phyloP scores from a whole-genome alignment of 352 stramenopile genomes.

The Blastocystis hominis region DNA sequence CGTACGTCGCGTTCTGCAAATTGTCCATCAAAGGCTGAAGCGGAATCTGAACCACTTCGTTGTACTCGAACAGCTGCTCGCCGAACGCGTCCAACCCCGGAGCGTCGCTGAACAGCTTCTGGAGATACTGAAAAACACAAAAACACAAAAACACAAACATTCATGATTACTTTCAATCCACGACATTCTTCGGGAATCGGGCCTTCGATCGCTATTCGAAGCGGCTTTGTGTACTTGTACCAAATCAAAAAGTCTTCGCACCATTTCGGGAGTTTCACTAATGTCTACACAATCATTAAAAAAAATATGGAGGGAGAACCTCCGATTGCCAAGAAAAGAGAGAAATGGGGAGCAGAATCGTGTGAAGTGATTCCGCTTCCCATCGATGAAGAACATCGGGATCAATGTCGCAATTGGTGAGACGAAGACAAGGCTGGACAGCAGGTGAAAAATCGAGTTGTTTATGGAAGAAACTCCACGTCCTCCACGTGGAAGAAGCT shows the following conservation, averaged over 20 bases:
- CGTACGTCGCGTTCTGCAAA: slow-evolving; percentile 92
- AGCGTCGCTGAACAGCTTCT: slow-evolving; percentile 76
- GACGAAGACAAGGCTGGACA: slow-evolving; percentile 5
- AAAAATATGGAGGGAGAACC: slow-evolving; percentile 60
- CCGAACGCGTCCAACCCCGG: slow-evolving; percentile 71
- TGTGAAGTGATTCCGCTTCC: slow-evolving; percentile 7
- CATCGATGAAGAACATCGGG: neutral
- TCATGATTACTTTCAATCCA: slow-evolving; percentile 64
- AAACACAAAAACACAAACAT: slow-evolving; percentile 62
- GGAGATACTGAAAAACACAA: slow-evolving; percentile 78
- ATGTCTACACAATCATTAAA: neutral
- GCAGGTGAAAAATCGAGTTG: neutral
- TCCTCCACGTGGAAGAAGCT: neutral
- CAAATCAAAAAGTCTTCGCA: slow-evolving; percentile 74
- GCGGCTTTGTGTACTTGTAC: slow-evolving; percentile 67
- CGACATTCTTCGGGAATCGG: slow-evolving; percentile 69
- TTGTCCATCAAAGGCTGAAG: slow-evolving; percentile 95
- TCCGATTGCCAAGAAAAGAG: slow-evolving; percentile 62
- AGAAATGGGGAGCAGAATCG: neutral
- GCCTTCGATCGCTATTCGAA: slow-evolving; percentile 75
- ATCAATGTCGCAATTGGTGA: neutral
- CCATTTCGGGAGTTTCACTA: slow-evolving; percentile 70
- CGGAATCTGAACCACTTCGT: slow-evolving; percentile 65
- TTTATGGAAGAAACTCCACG: slow-evolving; percentile 22
- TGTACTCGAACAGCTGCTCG: slow-evolving; percentile 59